Evolutionary conservation across 2,329 filamentous ascomycete species (phyloP).

Genomic region (Dothideomycetidae sp.): DNA sequence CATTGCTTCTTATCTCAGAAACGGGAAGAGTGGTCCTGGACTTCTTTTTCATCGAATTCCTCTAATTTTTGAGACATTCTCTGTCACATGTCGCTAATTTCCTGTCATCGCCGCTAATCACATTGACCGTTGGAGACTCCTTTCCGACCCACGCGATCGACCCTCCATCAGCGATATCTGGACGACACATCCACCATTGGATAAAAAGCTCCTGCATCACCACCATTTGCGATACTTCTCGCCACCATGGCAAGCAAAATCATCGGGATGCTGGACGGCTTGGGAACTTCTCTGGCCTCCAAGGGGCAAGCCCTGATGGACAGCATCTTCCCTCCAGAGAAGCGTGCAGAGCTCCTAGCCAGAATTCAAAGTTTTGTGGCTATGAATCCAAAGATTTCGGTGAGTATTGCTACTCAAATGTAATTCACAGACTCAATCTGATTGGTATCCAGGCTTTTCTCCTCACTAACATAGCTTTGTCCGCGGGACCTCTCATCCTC

Average conservation of each 20-base stretch:
- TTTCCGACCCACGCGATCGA: neutral
- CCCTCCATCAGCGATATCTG: neutral
- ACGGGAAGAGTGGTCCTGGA: no score
- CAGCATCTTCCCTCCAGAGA: slow-evolving; percentile 43
- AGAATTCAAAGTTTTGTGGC: slow-evolving; percentile 42
- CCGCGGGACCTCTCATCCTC: slow-evolving; percentile 51
- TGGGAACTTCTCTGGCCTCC: slow-evolving; percentile 16
- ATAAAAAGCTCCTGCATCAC: no score
- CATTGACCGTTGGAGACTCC: neutral
- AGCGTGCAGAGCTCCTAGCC: slow-evolving; percentile 43
- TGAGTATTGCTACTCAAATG: slow-evolving; percentile 27
- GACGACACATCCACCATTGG: no score
- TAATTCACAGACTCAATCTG: slow-evolving; percentile 4
- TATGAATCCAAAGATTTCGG: slow-evolving; percentile 54
- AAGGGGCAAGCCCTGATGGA: slow-evolving; percentile 31
- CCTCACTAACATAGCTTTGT: slow-evolving; percentile 48
- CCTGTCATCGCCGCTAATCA: neutral
- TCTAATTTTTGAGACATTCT: neutral
- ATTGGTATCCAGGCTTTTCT: slow-evolving; percentile 46
- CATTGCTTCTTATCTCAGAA: no score
- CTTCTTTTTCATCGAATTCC: neutral
- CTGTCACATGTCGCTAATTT: neutral
- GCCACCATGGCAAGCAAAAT: slow-evolving; percentile 10
- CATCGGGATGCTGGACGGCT: slow-evolving; percentile 18
- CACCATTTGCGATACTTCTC: no score